Evolutionary conservation across 208 protist genomes (phyloP).

Genomic region (Herpetomonas samuelpessoai): DNA sequence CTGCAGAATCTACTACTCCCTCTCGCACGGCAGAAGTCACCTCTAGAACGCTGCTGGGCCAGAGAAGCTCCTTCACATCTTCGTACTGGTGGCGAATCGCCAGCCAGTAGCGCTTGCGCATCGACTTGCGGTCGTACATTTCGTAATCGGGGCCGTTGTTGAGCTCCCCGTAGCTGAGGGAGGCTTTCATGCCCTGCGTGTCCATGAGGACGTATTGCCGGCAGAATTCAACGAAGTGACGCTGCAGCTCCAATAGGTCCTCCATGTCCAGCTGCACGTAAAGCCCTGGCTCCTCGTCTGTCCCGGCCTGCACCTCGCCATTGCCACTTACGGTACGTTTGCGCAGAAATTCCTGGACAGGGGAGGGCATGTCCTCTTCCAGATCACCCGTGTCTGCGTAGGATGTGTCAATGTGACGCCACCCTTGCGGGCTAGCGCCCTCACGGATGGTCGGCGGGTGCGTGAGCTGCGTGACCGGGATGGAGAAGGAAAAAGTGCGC

Average conservation of each 20-base stretch:
- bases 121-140: constrained; percentile 74
- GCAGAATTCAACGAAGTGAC: constrained; percentile 60
- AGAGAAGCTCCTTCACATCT: constrained; percentile 72
- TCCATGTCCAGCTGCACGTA: constrained; percentile 17
- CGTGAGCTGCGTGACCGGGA: constrained; percentile 73
- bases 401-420: constrained; percentile 75
- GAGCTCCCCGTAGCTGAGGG: constrained; percentile 57
- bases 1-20: constrained; percentile 1
- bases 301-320: not conserved
- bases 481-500: constrained; percentile 77
- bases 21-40: constrained; percentile 5
- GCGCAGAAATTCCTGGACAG: constrained; percentile 55
- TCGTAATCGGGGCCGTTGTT: constrained; percentile 86
- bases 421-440: constrained; percentile 32
- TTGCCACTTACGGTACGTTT: not conserved
- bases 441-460: constrained; percentile 57
- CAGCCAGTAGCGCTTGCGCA: constrained; percentile 73
- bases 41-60: constrained; percentile 32
- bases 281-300: constrained; percentile 4
- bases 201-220: constrained; percentile 85
- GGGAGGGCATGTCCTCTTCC: constrained; percentile 78
- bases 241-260: constrained; percentile 30
- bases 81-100: constrained; percentile 73
- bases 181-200: constrained; percentile 77
- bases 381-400: constrained; percentile 79